Percentiles rank a stretch among this genome's conserved stretches.
Conservation (phyloP, 495 filamentous ascomycete species). For the Lasiosphaeris hirsuta region DNA sequence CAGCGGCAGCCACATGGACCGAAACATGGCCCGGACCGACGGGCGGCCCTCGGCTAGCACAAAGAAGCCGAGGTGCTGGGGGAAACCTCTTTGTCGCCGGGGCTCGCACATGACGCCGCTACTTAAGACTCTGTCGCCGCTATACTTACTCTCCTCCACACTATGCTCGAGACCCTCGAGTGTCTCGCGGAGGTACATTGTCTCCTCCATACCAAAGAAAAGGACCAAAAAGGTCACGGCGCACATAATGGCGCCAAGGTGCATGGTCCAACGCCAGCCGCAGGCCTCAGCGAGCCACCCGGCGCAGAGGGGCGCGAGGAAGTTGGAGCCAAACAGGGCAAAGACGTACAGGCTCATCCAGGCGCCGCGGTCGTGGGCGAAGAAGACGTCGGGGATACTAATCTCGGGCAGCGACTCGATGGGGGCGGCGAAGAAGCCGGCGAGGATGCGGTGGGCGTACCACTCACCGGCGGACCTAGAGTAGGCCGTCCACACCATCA, state of each 20-base stretch:
- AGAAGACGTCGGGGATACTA: conserved; percentile 61
- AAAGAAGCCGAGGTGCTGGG: conserved; percentile 9
- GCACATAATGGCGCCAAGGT: conserved; percentile 56
- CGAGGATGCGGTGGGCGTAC: conserved; percentile 54
- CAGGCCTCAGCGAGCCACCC: conserved; percentile 61
- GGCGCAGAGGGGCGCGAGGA: conserved; percentile 56
- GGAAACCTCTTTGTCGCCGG: background rate
- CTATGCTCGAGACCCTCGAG: conserved; percentile 17
- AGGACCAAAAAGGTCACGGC: conserved; percentile 49
- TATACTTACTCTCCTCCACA: conserved; percentile 3
- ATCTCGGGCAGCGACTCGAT: conserved; percentile 48
- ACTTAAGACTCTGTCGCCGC: background rate
- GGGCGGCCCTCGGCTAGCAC: conserved; percentile 6
- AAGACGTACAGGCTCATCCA: conserved; percentile 46
- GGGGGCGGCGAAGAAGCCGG: conserved; percentile 55
- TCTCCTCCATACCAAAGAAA: conserved; percentile 31
- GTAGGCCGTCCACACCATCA: conserved; percentile 45
- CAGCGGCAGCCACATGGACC: conserved; percentile 17
- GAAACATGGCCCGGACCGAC: conserved; percentile 10
- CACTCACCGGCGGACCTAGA: conserved; percentile 53
- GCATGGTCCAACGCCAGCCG: conserved; percentile 58
- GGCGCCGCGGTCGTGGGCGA: conserved; percentile 55
- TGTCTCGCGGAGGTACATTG: conserved; percentile 25
- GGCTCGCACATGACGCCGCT: background rate
- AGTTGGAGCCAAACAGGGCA: conserved; percentile 59